Evolutionary conservation across 2,329 filamentous ascomycete genomes (phyloP).

Genomic region (Cladobotryum protrusum): DNA sequence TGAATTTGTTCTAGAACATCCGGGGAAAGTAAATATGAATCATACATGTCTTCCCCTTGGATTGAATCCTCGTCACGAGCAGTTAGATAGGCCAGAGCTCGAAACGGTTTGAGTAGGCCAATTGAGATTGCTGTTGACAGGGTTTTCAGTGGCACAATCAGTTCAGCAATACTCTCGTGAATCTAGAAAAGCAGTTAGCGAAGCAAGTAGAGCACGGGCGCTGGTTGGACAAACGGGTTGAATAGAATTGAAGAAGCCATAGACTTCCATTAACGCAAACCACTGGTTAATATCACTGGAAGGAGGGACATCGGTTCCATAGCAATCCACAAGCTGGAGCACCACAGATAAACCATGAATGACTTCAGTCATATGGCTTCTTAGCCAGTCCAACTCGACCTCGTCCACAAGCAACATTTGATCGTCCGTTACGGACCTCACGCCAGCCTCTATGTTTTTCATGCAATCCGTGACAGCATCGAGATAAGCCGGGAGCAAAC

Average conservation of each 20-base stretch:
- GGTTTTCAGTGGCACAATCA: slow-evolving; percentile 61
- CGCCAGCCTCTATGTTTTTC: slow-evolving; percentile 39
- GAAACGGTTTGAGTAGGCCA: slow-evolving; percentile 60
- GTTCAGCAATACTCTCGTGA: slow-evolving; percentile 37
- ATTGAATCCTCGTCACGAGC: slow-evolving; percentile 33
- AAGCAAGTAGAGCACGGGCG: neutral
- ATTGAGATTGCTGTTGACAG: slow-evolving; percentile 66
- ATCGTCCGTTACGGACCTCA: slow-evolving; percentile 48
- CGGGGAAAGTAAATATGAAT: slow-evolving; percentile 62
- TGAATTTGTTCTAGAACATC: slow-evolving; percentile 68
- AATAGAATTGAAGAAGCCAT: slow-evolving; percentile 63
- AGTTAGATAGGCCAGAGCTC: slow-evolving; percentile 41
- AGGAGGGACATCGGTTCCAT: slow-evolving; percentile 48
- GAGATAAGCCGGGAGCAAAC: slow-evolving; percentile 43
- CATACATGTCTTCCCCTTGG: slow-evolving; percentile 31
- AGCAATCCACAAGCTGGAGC: slow-evolving; percentile 63
- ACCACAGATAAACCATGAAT: slow-evolving; percentile 68
- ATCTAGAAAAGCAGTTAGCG: slow-evolving; percentile 23
- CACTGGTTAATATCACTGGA: slow-evolving; percentile 58
- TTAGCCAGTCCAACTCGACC: slow-evolving; percentile 53
- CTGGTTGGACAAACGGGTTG: slow-evolving; percentile 26
- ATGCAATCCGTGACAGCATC: slow-evolving; percentile 43
- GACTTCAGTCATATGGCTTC: slow-evolving; percentile 61
- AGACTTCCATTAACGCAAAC: slow-evolving; percentile 66
- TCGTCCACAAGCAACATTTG: slow-evolving; percentile 44